phyloP scores from a whole-genome alignment of 2,329 filamentous ascomycete species.

The Fusarium ambrosium region DNA sequence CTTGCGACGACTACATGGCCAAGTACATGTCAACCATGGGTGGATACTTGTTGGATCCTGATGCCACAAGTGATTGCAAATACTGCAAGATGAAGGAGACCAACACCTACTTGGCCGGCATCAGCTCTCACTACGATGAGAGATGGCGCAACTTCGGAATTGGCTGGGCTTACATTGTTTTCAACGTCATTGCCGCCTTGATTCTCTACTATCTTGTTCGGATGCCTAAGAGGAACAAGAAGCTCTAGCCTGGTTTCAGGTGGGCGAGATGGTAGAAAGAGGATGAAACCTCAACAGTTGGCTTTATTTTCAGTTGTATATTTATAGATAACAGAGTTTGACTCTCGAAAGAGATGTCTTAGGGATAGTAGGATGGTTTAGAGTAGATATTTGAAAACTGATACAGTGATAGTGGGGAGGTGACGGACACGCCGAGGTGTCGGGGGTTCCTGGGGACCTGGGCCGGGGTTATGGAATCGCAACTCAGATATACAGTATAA shows the following conservation, averaged over 20 bases:
- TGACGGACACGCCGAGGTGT: neutral
- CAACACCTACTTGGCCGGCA: conserved; percentile 62
- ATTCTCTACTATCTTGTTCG: conserved; percentile 66
- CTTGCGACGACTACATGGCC: conserved; percentile 71
- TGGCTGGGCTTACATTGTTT: conserved; percentile 68
- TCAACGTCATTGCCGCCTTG: conserved; percentile 68
- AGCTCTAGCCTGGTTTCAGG: neutral
- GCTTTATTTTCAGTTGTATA: neutral
- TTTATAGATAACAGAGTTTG: neutral
- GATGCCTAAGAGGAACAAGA: conserved; percentile 54
- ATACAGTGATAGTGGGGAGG: neutral
- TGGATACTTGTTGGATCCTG: conserved; percentile 66
- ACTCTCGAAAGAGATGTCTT: neutral
- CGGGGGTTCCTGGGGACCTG: too few species aligned
- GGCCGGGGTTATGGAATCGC: neutral
- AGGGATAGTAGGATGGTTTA: too few species aligned
- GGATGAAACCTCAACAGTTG: neutral
- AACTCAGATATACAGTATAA: neutral
- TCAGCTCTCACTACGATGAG: conserved; percentile 66
- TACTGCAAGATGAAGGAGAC: conserved; percentile 67
- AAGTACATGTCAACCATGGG: conserved; percentile 62
- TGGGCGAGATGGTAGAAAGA: neutral
- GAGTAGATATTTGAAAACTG: neutral
- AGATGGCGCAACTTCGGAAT: conserved; percentile 78
- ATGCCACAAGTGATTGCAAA: conserved; percentile 63